Conservation (phyloP, 1,284 basidiomycete species). For the Cryptococcus sp. region DNA sequence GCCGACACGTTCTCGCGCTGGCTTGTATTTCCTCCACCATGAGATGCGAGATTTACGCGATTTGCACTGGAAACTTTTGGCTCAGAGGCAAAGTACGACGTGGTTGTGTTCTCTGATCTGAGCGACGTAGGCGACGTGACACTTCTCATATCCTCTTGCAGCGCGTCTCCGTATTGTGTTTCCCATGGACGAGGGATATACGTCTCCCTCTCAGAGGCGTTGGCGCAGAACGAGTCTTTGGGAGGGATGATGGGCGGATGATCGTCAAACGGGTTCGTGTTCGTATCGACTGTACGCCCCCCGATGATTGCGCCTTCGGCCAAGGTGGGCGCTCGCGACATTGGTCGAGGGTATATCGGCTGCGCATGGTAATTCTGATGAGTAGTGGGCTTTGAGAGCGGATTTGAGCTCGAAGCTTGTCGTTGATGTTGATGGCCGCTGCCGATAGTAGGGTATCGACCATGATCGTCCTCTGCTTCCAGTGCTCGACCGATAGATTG, state of each 20-base stretch:
- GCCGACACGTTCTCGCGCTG: not conserved
- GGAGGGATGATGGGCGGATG: slow-evolving; percentile 8
- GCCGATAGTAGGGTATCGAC: slow-evolving; percentile 17
- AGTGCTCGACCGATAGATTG: slow-evolving; percentile 19
- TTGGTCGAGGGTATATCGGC: slow-evolving; percentile 24
- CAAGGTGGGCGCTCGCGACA: slow-evolving; percentile 31
- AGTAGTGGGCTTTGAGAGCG: not conserved
- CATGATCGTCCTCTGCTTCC: slow-evolving; percentile 11
- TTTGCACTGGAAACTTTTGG: slow-evolving; percentile 20
- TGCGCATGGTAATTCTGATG: slow-evolving; percentile 1
- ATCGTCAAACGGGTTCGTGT: slow-evolving; percentile 12
- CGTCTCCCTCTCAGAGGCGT: not conserved
- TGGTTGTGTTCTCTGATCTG: not conserved
- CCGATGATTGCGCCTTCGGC: slow-evolving; percentile 13
- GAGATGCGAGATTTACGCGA: slow-evolving; percentile 14
- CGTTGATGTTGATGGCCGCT: no score
- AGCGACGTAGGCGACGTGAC: slow-evolving; percentile 9
- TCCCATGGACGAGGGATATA: no score
- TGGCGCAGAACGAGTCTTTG: not conserved
- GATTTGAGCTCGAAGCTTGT: not conserved
- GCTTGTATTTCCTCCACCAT: not conserved
- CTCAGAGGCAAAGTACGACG: slow-evolving; percentile 14
- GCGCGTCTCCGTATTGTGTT: not conserved
- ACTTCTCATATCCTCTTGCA: not conserved
- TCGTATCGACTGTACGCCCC: not conserved